Conservation (phyloP, 495 filamentous ascomycete species). For the Trichoderma virens region DNA sequence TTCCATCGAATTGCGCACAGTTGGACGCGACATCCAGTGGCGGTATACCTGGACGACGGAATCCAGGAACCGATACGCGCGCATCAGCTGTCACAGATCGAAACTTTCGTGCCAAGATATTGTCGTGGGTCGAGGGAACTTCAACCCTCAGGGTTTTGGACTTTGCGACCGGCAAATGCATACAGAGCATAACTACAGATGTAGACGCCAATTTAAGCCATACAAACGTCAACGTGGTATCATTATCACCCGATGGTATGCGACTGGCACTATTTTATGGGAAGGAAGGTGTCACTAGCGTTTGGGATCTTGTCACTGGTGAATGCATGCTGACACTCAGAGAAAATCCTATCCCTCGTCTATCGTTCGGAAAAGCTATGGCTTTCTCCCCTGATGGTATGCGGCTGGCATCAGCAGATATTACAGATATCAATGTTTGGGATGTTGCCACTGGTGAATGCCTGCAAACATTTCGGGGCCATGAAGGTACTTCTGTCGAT, state of each 20-base stretch:
- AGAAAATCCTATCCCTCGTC: not conserved
- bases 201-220: no score
- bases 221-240: not conserved
- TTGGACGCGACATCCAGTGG: not conserved
- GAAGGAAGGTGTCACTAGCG: not conserved
- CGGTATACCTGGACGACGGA: not conserved
- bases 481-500: not conserved
- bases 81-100: not conserved
- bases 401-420: not conserved
- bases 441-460: not conserved
- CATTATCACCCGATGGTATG: not conserved
- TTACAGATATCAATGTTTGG: not conserved
- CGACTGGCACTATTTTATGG: not conserved
- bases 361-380: not conserved
- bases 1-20: not conserved
- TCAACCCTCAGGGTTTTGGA: not conserved
- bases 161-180: not conserved
- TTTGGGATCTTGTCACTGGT: not conserved
- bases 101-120: not conserved
- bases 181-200: not conserved
- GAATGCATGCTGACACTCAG: not conserved
- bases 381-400: not conserved
- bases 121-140: not conserved
- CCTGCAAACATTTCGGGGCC: not conserved
- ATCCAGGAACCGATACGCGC: not conserved